A percentile compares a stretch with the other conserved stretches of the same genome.
These are phyloP conservation scores for Arthrobotrys megalospora DNA, from an alignment of 2,329 filamentous ascomycete genomes.

Conservation along the genomic window DNA sequence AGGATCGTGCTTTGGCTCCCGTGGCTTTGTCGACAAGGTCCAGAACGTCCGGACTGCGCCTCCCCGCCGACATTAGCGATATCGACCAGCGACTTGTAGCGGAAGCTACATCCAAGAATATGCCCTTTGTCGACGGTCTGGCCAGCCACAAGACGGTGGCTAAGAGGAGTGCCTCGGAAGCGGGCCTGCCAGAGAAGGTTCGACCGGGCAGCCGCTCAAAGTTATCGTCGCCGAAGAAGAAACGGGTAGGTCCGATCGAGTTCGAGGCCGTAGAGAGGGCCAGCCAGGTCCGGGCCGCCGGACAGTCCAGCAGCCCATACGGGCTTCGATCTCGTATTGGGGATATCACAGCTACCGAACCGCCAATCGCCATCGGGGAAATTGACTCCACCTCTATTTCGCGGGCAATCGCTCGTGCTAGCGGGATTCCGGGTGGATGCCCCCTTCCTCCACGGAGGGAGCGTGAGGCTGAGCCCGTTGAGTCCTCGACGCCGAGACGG, in stretches of 20 bases:
- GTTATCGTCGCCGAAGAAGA: constrained; percentile 40
- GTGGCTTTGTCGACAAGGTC: background rate
- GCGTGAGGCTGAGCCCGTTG: background rate
- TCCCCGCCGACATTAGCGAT: background rate
- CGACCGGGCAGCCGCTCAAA: constrained; percentile 27
- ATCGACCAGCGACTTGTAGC: background rate
- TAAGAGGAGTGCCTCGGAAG: background rate
- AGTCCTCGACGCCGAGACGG: constrained; percentile 9
- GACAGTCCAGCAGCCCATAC: background rate
- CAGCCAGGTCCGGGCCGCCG: background rate
- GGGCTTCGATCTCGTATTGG: background rate
- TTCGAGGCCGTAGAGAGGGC: constrained; percentile 30
- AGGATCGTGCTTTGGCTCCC: background rate
- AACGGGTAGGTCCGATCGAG: constrained; percentile 34
- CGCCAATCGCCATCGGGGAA: background rate
- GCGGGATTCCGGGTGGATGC: background rate
- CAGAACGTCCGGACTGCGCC: background rate
- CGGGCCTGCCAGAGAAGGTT: constrained; percentile 41
- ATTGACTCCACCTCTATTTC: background rate
- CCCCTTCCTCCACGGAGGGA: constrained; percentile 1
- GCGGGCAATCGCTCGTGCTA: constrained; percentile 3
- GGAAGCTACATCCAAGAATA: background rate
- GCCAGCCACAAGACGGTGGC: background rate
- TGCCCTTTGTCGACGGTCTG: background rate
- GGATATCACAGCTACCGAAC: background rate